Evolutionary conservation across 116 monocot species (phyloP).

Genomic region (Dioscorea cayenensis): DNA sequence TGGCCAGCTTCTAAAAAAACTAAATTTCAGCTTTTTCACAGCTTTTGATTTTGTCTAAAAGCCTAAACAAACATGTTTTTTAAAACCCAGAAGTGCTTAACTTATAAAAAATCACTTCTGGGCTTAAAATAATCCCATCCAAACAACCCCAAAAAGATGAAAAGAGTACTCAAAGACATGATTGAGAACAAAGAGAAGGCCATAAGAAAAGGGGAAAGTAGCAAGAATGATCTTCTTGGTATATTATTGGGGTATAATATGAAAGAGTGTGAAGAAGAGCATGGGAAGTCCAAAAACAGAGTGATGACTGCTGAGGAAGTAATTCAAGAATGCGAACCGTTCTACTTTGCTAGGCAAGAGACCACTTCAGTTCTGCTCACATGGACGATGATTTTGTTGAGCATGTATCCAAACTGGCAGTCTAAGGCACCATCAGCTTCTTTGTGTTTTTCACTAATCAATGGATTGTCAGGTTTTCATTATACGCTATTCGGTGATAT

Average conservation of each 20-base stretch:
- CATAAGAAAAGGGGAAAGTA: constrained; percentile 10
- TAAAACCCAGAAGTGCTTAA: too few relatives aligned
- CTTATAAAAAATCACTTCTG: too few relatives aligned
- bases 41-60: too few relatives aligned
- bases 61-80: too few relatives aligned
- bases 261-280: constrained; percentile 2
- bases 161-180: constrained; percentile 17
- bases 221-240: constrained; percentile 27
- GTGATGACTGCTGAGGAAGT: constrained; percentile 45
- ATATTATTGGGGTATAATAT: constrained; percentile 41
- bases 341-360: constrained; percentile 56
- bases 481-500: too few relatives aligned
- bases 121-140: too few relatives aligned
- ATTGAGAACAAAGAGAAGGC: constrained; percentile 25
- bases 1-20: too few relatives aligned
- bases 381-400: constrained; percentile 32
- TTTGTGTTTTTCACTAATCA: too few relatives aligned
- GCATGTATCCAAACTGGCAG: constrained; percentile 36
- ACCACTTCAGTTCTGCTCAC: constrained; percentile 27
- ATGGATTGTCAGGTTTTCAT: too few relatives aligned
- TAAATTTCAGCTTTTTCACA: too few relatives aligned
- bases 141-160: constrained; percentile 10
- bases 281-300: not conserved
- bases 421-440: constrained; percentile 2
- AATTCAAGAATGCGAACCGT: constrained; percentile 46